phyloP scores from a whole-genome alignment of 192 early-diverging fungal genomes.

The Podochytrium sp. region DNA sequence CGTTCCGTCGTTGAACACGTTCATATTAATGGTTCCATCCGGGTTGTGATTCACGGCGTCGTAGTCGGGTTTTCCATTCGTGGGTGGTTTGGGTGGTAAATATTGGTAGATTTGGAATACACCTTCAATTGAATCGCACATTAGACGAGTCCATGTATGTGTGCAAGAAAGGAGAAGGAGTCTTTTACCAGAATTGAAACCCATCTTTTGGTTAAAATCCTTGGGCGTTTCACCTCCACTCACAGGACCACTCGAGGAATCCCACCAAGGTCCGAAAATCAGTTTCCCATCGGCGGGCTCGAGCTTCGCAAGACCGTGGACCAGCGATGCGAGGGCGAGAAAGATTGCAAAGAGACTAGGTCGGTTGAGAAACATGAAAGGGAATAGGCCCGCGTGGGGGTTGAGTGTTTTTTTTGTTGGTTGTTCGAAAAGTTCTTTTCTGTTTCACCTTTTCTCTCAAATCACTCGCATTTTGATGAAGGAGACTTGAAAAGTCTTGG shows the following conservation, averaged over 20 bases:
- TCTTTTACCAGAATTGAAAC: slow-evolving; percentile 7
- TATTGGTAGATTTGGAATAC: slow-evolving; percentile 26
- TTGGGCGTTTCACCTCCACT: slow-evolving; percentile 5
- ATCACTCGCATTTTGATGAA: too few relatives aligned
- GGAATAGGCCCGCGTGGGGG: too few relatives aligned
- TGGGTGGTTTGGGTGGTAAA: neutral
- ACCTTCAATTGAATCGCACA: neutral
- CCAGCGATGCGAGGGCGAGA: neutral
- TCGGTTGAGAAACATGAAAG: too few relatives aligned
- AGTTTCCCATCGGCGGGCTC: slow-evolving; percentile 19
- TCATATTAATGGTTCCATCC: slow-evolving; percentile 18
- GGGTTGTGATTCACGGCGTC: slow-evolving; percentile 13
- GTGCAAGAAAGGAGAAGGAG: neutral
- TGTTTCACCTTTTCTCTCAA: too few relatives aligned
- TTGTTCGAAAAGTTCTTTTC: too few relatives aligned
- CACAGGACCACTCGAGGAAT: slow-evolving; percentile 10
- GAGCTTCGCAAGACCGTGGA: slow-evolving; percentile 22
- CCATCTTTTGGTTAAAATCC: neutral
- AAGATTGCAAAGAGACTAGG: too few relatives aligned
- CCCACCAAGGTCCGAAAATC: slow-evolving; percentile 15
- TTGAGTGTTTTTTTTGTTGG: too few relatives aligned
- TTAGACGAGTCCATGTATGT: neutral
- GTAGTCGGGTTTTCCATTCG: slow-evolving; percentile 9
- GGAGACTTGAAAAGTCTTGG: too few relatives aligned
- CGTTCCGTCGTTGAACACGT: slow-evolving; percentile 24